phyloP scores from a whole-genome alignment of 1,284 basidiomycete genomes.

The Sanghuangporus baumii region DNA sequence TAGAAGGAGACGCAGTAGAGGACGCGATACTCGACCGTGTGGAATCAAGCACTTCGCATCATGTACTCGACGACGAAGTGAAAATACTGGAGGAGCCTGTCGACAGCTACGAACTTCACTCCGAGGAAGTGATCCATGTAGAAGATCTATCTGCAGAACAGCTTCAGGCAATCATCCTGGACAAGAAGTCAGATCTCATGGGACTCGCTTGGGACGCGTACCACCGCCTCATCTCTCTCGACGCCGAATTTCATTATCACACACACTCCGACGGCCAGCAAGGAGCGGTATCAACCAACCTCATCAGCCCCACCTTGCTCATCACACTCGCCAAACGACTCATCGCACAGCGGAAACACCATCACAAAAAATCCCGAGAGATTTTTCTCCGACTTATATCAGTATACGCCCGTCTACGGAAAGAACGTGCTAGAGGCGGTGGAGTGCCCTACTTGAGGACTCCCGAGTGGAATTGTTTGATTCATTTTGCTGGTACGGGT shows the following conservation, averaged over 20 bases:
- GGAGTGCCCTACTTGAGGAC: constrained; percentile 31
- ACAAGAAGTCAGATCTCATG: not conserved
- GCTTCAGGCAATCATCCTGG: constrained; percentile 1
- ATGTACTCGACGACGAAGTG: not conserved
- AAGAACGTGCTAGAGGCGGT: constrained; percentile 34
- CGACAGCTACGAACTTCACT: not conserved
- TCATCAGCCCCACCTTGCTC: constrained; percentile 13
- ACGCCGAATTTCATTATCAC: constrained; percentile 23
- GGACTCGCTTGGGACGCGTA: constrained; percentile 59
- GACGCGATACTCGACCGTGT: too few relatives aligned
- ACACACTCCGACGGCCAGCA: not conserved
- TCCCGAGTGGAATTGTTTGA: constrained; percentile 71
- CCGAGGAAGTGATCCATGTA: not conserved
- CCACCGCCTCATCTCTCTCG: constrained; percentile 33
- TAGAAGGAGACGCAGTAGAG: too few relatives aligned
- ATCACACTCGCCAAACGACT: constrained; percentile 50
- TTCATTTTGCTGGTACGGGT: constrained; percentile 62
- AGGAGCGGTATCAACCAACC: not conserved
- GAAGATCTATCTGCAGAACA: not conserved
- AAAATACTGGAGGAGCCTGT: not conserved
- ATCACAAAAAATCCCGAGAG: constrained; percentile 45
- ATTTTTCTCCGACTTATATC: constrained; percentile 59
- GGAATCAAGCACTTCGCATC: not conserved
- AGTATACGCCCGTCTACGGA: constrained; percentile 51
- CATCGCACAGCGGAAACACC: constrained; percentile 28